Evolutionary conservation across 257 asterid genomes (phyloP).

Genomic region (Asclepias syriaca): DNA sequence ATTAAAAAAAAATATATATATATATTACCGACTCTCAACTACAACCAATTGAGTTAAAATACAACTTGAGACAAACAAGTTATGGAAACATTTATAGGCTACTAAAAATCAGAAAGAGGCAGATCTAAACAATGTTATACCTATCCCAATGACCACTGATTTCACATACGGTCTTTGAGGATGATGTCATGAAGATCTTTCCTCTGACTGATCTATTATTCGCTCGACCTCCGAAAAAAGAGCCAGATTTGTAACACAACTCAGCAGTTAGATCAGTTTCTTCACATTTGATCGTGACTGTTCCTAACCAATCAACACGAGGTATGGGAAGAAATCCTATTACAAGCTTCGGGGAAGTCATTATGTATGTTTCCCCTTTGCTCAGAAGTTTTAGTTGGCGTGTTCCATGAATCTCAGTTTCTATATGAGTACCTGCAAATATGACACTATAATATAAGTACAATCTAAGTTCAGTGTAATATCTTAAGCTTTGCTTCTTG

Average conservation of each 20-base stretch:
- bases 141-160: slow-evolving; percentile 86
- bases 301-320: slow-evolving; percentile 77
- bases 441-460: not conserved
- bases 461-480: not conserved
- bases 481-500: not conserved
- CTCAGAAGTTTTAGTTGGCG: slow-evolving; percentile 44
- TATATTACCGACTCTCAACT: not conserved
- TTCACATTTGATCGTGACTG: slow-evolving; percentile 44
- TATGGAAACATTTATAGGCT: not conserved
- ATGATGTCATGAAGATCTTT: slow-evolving; percentile 44
- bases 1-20: not conserved
- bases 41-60: not conserved
- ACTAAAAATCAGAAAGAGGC: not conserved
- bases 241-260: slow-evolving; percentile 47
- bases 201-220: slow-evolving; percentile 57
- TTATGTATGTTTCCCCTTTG: slow-evolving; percentile 54
- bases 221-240: slow-evolving; percentile 42
- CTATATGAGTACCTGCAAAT: slow-evolving; percentile 53
- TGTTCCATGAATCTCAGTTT: slow-evolving; percentile 62
- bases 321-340: slow-evolving; percentile 62
- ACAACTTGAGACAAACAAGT: not conserved
- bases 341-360: slow-evolving; percentile 73
- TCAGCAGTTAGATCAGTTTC: slow-evolving; percentile 71
- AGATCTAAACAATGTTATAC: slow-evolving; percentile 12
- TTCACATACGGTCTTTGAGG: slow-evolving; percentile 45